phyloP scores from a whole-genome alignment of 2,329 filamentous ascomycete genomes.

The Eutypella sp. region DNA sequence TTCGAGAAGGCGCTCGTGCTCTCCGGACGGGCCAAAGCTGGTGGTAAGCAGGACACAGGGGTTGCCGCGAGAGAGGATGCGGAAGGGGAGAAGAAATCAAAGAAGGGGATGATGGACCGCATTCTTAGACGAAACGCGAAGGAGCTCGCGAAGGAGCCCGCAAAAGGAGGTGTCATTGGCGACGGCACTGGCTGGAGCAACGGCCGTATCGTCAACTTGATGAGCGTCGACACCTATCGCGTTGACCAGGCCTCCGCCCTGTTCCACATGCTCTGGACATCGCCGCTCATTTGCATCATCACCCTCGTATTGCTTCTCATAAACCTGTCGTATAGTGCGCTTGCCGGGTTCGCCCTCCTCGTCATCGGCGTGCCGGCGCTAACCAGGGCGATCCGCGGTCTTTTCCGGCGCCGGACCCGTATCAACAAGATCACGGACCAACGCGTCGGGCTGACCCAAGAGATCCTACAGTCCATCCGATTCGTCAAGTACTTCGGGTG shows the following conservation, averaged over 20 bases:
- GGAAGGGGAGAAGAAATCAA: conserved; percentile 41
- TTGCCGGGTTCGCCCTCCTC: conserved; percentile 81
- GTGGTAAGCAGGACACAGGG: conserved; percentile 46
- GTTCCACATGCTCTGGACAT: conserved; percentile 89
- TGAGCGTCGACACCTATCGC: conserved; percentile 93
- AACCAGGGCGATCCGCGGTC: conserved; percentile 67
- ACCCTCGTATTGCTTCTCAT: conserved; percentile 76
- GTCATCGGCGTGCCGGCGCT: conserved; percentile 73
- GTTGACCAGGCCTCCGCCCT: conserved; percentile 83
- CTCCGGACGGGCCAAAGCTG: conserved; percentile 82
- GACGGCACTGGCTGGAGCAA: conserved; percentile 87
- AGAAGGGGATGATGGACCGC: conserved; percentile 36
- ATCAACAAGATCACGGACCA: conserved; percentile 97
- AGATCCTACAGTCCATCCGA: conserved; percentile 83
- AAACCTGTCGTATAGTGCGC: conserved; percentile 84
- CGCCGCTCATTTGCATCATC: conserved; percentile 71
- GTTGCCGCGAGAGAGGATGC: conserved; percentile 40
- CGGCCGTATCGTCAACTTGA: conserved; percentile 84
- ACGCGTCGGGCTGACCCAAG: conserved; percentile 84
- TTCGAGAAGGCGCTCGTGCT: conserved; percentile 91
- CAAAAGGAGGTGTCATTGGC: conserved; percentile 48
- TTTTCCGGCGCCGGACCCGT: conserved; percentile 67
- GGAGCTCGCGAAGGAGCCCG: conserved; percentile 26
- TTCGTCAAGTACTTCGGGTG: conserved; percentile 98
- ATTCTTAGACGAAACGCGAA: conserved; percentile 29